Conservation (phyloP, 805 yeast genomes). For the Metahyphopichia silvanorum region DNA sequence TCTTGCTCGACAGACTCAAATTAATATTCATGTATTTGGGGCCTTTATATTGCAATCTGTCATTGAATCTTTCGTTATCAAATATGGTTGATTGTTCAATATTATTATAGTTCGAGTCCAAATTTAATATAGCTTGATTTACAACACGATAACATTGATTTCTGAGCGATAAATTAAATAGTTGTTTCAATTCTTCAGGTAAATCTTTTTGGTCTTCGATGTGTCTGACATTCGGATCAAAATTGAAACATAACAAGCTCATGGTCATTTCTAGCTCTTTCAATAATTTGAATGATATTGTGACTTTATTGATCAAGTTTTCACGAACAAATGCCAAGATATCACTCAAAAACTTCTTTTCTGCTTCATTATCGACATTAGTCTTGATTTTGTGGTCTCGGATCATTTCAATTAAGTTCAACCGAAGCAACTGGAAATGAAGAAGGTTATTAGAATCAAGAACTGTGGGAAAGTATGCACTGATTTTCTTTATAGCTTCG, state of each 20-base stretch:
- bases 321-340: constrained; percentile 59
- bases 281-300: constrained; percentile 56
- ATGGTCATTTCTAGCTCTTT: constrained; percentile 77
- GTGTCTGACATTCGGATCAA: constrained; percentile 26
- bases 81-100: constrained; percentile 3
- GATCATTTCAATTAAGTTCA: constrained; percentile 80
- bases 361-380: constrained; percentile 23
- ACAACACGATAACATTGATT: constrained; percentile 66
- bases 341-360: constrained; percentile 48
- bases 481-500: constrained; percentile 53
- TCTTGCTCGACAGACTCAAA: constrained; percentile 8
- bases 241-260: constrained; percentile 66
- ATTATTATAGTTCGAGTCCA: constrained; percentile 12
- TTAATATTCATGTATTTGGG: constrained; percentile 19
- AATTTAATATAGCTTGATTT: constrained; percentile 58
- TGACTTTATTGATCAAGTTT: constrained; percentile 59
- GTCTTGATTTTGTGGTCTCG: constrained; percentile 39
- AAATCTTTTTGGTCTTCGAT: constrained; percentile 38
- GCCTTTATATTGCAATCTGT: constrained; percentile 15
- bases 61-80: constrained; percentile 3
- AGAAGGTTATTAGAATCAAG: constrained; percentile 60
- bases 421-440: constrained; percentile 68
- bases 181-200: constrained; percentile 51
- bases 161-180: constrained; percentile 61
- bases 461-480: constrained; percentile 59